Percentiles rank a stretch among this genome's conserved stretches.
Evolutionary conservation across 2,329 filamentous ascomycete species (phyloP).

Genomic region (Leptographium procerum): DNA sequence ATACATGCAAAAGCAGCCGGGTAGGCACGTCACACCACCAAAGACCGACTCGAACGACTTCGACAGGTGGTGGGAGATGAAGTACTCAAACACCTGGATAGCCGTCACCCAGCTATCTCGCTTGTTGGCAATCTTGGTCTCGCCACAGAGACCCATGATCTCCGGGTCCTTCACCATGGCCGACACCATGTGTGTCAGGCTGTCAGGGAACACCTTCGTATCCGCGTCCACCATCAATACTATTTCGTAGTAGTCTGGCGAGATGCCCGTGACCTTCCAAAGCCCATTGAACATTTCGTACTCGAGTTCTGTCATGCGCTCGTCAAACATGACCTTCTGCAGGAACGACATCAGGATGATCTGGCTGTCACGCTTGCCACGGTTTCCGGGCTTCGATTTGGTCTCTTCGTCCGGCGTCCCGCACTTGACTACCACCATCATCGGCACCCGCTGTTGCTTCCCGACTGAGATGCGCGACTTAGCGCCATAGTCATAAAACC

Average conservation of each 20-base stretch:
- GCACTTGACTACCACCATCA: constrained; percentile 94
- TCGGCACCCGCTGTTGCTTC: constrained; percentile 92
- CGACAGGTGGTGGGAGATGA: constrained; percentile 92
- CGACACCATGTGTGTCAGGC: constrained; percentile 95
- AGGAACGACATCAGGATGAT: constrained; percentile 99
- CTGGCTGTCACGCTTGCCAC: constrained; percentile 97
- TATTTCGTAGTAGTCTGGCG: constrained; percentile 93
- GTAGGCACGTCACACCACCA: constrained; percentile 95
- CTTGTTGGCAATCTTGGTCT: constrained; percentile 99
- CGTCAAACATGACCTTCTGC: constrained; percentile 99
- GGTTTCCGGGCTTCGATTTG: constrained; percentile 84
- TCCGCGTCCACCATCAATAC: constrained; percentile 99
- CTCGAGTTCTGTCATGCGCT: constrained; percentile 98
- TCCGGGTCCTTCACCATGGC: constrained; percentile 99
- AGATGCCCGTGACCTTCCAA: constrained; percentile 97
- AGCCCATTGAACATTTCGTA: constrained; percentile 99
- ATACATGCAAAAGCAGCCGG: constrained; percentile 99
- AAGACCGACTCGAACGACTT: constrained; percentile 98
- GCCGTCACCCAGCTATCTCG: constrained; percentile 87
- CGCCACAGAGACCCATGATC: constrained; percentile 97
- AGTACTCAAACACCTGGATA: constrained; percentile 99
- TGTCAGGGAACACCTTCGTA: constrained; percentile 98
- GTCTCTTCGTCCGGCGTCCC: constrained; percentile 78
- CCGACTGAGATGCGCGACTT: constrained; percentile 68
- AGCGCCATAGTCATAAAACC: constrained; percentile 92